A percentile compares a stretch with the other conserved stretches of the same genome.
These are phyloP conservation scores for Prunus padus DNA, from an alignment of 306 rosid species.

Conservation along the genomic window DNA sequence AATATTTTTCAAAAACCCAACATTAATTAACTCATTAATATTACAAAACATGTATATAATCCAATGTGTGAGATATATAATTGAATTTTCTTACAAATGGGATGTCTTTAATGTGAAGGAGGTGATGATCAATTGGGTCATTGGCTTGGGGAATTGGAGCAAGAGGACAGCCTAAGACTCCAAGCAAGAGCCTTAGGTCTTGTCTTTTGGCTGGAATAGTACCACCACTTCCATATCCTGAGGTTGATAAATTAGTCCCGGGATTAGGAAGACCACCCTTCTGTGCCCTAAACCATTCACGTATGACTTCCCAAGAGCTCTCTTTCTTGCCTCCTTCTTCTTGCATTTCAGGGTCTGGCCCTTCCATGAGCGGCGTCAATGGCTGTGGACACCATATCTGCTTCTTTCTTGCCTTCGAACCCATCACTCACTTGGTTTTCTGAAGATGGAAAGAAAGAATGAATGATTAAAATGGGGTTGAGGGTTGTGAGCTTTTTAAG, in stretches of 20 bases:
- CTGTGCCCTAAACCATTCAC: slow-evolving; percentile 82
- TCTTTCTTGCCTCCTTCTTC: slow-evolving; percentile 84
- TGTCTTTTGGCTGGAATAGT: slow-evolving; percentile 62
- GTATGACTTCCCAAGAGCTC: slow-evolving; percentile 83
- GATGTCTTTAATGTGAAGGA: slow-evolving; percentile 57
- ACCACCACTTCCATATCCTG: slow-evolving; percentile 20
- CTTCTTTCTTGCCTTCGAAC: slow-evolving; percentile 69
- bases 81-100: slow-evolving; percentile 54
- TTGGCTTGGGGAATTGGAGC: slow-evolving; percentile 79
- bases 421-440: slow-evolving; percentile 25
- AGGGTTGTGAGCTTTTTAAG: background rate
- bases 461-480: slow-evolving; percentile 6
- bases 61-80: background rate
- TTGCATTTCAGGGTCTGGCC: slow-evolving; percentile 84
- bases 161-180: slow-evolving; percentile 86
- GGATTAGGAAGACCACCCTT: slow-evolving; percentile 28
- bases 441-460: background rate
- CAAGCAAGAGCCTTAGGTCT: slow-evolving; percentile 82
- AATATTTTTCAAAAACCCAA: background rate
- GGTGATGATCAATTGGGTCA: slow-evolving; percentile 31
- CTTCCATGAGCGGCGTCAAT: slow-evolving; percentile 87
- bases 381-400: slow-evolving; percentile 87
- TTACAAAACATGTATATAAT: background rate
- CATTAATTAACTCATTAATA: background rate
- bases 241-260: background rate